Evolutionary conservation across 129 eudicot genomes (phyloP).

Genomic region (Saussurea involucrata): DNA sequence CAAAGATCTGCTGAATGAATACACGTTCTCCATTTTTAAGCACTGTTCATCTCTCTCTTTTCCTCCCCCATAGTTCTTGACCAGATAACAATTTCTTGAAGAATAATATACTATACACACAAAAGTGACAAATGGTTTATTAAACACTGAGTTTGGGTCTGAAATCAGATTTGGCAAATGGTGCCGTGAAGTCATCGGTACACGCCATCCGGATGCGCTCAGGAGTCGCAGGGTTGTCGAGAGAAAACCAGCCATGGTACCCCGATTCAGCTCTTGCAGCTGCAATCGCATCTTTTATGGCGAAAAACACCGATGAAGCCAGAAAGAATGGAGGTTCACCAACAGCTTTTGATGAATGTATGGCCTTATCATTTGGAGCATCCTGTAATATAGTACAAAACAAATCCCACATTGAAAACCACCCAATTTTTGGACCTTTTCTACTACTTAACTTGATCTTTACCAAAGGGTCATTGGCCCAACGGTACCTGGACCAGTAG

Average conservation of each 20-base stretch:
- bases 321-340: constrained; percentile 98
- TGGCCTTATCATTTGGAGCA: constrained; percentile 83
- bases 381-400: constrained; percentile 40
- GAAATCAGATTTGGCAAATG: constrained; percentile 51
- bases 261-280: constrained; percentile 85
- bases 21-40: neutral
- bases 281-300: constrained; percentile 81
- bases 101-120: neutral
- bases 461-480: too few relatives aligned
- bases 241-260: constrained; percentile 72
- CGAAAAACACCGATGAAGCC: constrained; percentile 80
- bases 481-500: too few relatives aligned
- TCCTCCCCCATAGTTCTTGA: neutral
- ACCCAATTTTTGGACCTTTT: neutral
- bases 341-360: constrained; percentile 96
- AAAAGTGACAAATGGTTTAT: neutral
- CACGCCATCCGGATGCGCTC: constrained; percentile 98
- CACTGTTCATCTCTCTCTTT: neutral
- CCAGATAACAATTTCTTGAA: neutral
- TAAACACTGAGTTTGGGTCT: constrained; percentile 80
- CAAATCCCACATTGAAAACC: neutral
- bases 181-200: constrained; percentile 62
- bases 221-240: constrained; percentile 95
- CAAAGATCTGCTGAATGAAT: neutral
- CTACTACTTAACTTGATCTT: neutral